phyloP scores from a whole-genome alignment of 768 basidiomycete genomes.

The Agrocybe pediades region DNA sequence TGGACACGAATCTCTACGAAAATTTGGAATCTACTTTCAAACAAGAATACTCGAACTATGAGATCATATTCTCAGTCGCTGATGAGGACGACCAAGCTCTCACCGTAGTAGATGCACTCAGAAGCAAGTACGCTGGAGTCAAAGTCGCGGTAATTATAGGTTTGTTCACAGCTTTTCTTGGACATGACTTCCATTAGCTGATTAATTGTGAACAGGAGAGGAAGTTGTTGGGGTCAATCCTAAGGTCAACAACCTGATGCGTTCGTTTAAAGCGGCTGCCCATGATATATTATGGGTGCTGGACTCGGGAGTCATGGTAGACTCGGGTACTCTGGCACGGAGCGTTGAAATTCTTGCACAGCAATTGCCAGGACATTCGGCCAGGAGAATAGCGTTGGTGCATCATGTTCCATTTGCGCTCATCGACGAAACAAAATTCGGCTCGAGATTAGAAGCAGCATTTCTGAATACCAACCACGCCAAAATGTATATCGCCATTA shows the following conservation, averaged over 20 bases:
- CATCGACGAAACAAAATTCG: slow-evolving; percentile 67
- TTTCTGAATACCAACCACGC: slow-evolving; percentile 98
- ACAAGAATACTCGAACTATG: slow-evolving; percentile 90
- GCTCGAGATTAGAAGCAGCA: slow-evolving; percentile 87
- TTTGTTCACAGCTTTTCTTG: slow-evolving; percentile 25
- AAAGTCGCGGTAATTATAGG: slow-evolving; percentile 77
- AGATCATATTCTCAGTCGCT: slow-evolving; percentile 91
- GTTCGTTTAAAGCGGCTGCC: slow-evolving; percentile 75
- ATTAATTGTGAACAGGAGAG: slow-evolving; percentile 55
- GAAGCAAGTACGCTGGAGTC: slow-evolving; percentile 77
- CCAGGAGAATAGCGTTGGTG: slow-evolving; percentile 73
- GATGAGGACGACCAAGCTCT: slow-evolving; percentile 87
- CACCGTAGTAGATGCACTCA: slow-evolving; percentile 75
- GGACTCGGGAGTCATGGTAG: slow-evolving; percentile 90
- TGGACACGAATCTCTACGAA: slow-evolving; percentile 95
- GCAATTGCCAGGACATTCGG: slow-evolving; percentile 30
- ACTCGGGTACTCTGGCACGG: slow-evolving; percentile 77
- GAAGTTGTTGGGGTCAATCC: slow-evolving; percentile 90
- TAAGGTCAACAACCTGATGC: slow-evolving; percentile 95
- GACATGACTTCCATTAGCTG: background rate
- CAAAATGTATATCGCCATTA: slow-evolving; percentile 97
- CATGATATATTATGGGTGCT: slow-evolving; percentile 96
- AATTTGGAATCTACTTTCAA: slow-evolving; percentile 92
- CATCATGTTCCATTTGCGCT: slow-evolving; percentile 95
- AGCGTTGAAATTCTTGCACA: slow-evolving; percentile 77